Base-by-base conservation (phyloP, 129 eudicot genomes). In the Logfia minima region DNA sequence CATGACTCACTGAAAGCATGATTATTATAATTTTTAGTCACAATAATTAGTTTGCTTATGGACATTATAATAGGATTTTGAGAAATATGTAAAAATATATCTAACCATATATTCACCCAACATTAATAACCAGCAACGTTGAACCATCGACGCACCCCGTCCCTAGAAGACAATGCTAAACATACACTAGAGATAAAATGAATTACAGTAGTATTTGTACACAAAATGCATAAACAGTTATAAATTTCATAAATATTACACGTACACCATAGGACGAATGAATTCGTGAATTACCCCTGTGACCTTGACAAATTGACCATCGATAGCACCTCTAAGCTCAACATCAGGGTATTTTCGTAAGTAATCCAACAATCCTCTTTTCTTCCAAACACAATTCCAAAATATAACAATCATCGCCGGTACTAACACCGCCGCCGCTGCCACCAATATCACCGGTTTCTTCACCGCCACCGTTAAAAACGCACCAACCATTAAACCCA, bases 301-400 rank as follows among this genome's bases (percentile, higher is more conserved):
- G 60, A 92, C 92, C 87, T 92, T 92, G 72, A 89, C 95, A 70
- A 76, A 92, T 85, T 92, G 90, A 31, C 97, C 97, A 82, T 89
- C 90, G 84, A 85, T 74, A 48, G 97, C 92, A 24, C 88, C 90
- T 82, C 97, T 80, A 70, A 92, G 92, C 90, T 87, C 97, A 63
- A 86, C 82, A 85, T 89, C 86, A 39, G 90, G 89, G 39, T 78
- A 80, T 34, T 77, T 82, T 19, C 70, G 77, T 76, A 92, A 62
- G 62, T 71, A 92, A 21, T 83, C 74, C 66, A 83, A 21, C 35
- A 89, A 56, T 23, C 87, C 95, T 39, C 82, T 76, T 62, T 72
- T 82, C 53, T 76, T 84, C 84, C 88, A 87, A 18, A 73, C 81
- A 43, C 56, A 77, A 78, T 88, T 92, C 97, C 97, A 92, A 31